phyloP scores from a whole-genome alignment of 495 filamentous ascomycete genomes.

The Podospora pseudopauciseta region DNA sequence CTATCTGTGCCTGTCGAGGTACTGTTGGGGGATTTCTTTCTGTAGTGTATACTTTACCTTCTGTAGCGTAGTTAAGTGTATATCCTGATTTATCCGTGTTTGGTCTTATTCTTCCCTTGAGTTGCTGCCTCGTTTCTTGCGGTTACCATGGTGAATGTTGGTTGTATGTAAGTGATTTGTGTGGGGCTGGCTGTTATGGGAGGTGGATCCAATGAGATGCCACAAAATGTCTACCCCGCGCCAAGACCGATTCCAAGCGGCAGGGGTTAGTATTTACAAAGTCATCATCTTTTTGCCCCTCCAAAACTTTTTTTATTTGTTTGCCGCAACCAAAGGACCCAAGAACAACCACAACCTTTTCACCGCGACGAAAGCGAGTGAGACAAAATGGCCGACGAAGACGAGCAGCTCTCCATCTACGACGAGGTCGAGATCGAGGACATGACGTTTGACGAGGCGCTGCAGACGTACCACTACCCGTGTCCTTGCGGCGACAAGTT shows the following conservation, averaged over 20 bases:
- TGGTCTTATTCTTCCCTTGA: background rate
- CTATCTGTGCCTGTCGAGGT: background rate
- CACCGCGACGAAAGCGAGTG: too few species aligned
- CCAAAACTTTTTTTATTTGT: constrained; percentile 18
- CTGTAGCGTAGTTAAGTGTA: background rate
- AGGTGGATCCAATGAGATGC: background rate
- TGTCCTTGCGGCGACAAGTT: constrained; percentile 98
- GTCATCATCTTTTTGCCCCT: constrained; percentile 26
- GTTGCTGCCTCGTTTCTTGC: background rate
- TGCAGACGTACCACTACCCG: constrained; percentile 90
- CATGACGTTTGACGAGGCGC: constrained; percentile 82
- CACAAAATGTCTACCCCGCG: constrained; percentile 15
- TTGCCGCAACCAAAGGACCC: background rate
- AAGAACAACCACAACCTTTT: too few species aligned
- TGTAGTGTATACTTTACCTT: background rate
- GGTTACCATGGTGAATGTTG: background rate
- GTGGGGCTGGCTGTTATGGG: background rate
- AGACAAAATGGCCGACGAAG: constrained; percentile 57
- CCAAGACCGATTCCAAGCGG: background rate
- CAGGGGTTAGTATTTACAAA: background rate
- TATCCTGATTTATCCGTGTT: background rate
- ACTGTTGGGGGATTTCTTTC: background rate
- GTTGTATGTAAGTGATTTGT: background rate
- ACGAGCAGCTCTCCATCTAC: constrained; percentile 71
- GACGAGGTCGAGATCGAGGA: constrained; percentile 99